These are phyloP conservation scores for Kalaharituber pfeilii DNA, from an alignment of 2,329 filamentous ascomycete species.

Conservation along the genomic window DNA sequence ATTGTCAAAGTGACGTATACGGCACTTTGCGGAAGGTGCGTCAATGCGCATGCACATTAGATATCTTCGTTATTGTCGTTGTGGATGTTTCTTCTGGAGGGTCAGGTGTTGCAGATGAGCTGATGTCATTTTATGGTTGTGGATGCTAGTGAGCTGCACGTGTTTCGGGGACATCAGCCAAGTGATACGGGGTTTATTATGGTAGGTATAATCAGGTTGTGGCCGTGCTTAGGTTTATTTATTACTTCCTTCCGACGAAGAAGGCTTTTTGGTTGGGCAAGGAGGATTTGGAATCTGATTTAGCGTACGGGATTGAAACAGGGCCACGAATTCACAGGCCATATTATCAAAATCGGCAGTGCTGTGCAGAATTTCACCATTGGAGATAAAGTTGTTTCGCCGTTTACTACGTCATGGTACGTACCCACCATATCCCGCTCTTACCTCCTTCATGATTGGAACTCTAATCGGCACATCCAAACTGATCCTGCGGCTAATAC, in stretches of 20 bases:
- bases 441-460: not conserved
- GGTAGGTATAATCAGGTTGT: constrained; percentile 21
- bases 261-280: not conserved
- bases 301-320: constrained; percentile 2
- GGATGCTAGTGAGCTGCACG: constrained; percentile 56
- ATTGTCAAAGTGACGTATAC: constrained; percentile 70
- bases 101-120: not conserved
- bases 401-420: constrained; percentile 68
- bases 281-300: not conserved
- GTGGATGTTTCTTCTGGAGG: not conserved
- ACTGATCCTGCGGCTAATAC: not conserved
- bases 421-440: constrained; percentile 20
- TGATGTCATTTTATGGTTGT: not conserved
- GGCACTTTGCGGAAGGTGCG: constrained; percentile 78
- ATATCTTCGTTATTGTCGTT: no score
- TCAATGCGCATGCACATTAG: no score
- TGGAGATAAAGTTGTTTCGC: constrained; percentile 64
- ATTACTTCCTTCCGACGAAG: not conserved
- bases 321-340: constrained; percentile 80
- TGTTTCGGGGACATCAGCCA: constrained; percentile 65
- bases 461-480: not conserved
- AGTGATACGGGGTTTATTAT: constrained; percentile 47
- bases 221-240: no score
- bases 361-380: constrained; percentile 50
- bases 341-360: constrained; percentile 48